Conservation (phyloP, 371 early-diverging fungal genomes). For the Choanephora cucurbitarum region DNA sequence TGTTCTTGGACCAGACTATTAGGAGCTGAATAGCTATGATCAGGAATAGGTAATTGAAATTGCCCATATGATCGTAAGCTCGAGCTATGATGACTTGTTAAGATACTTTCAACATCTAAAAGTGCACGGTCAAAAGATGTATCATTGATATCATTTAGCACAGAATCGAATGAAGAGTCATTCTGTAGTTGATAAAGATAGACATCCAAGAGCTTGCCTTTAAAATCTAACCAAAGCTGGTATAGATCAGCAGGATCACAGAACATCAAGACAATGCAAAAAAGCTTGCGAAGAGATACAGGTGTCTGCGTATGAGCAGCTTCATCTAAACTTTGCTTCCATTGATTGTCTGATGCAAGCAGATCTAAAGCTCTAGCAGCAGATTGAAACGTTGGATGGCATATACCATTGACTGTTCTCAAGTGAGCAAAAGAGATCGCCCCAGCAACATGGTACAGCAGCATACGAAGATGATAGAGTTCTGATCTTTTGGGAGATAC, state of each 20-base stretch:
- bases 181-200: not conserved
- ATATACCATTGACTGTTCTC: conserved; percentile 7
- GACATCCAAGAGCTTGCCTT: not conserved
- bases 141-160: not conserved
- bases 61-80: too few relatives aligned
- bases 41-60: too few relatives aligned
- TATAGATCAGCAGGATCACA: not conserved
- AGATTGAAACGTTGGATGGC: conserved; percentile 13
- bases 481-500: conserved; percentile 25
- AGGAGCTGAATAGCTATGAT: too few relatives aligned
- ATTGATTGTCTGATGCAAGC: conserved; percentile 16
- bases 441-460: conserved; percentile 17
- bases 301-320: conserved; percentile 6
- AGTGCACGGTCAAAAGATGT: too few relatives aligned
- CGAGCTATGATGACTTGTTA: too few relatives aligned
- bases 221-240: not conserved
- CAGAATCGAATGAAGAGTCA: not conserved
- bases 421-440: conserved; percentile 18
- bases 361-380: conserved; percentile 14
- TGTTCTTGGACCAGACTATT: too few relatives aligned
- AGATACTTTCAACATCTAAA: too few relatives aligned
- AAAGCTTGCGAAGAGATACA: conserved; percentile 10
- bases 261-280: conserved; percentile 7
- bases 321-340: conserved; percentile 15
- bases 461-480: conserved; percentile 17